Evolutionary conservation across 106 monocot genomes (phyloP).

Genomic region (Acorus gramineus): DNA sequence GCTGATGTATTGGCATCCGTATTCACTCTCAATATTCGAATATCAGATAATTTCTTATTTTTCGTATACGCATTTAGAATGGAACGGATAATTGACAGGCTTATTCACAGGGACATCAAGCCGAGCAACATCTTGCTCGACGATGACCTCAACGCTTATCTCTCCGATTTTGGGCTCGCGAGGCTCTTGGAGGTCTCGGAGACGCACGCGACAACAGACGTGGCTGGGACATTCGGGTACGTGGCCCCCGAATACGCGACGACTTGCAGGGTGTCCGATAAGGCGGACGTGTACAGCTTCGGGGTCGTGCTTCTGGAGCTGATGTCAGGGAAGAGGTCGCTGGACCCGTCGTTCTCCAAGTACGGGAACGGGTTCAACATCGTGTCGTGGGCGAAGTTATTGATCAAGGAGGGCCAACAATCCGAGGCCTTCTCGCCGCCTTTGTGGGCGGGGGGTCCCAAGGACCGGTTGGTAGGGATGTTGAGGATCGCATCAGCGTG

Average conservation of each 20-base stretch:
- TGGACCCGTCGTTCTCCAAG: constrained; percentile 61
- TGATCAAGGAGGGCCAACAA: constrained; percentile 33
- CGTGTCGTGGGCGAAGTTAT: constrained; percentile 50
- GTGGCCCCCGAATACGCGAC: constrained; percentile 72
- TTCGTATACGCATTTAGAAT: too few species aligned
- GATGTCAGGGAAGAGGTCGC: constrained; percentile 58
- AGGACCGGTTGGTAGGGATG: constrained; percentile 28
- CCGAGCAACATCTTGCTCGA: constrained; percentile 75
- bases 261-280: constrained; percentile 57
- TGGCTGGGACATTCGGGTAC: constrained; percentile 66
- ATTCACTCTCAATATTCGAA: too few species aligned
- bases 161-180: constrained; percentile 68
- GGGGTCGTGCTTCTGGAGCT: constrained; percentile 68
- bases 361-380: constrained; percentile 58
- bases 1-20: too few species aligned
- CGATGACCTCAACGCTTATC: constrained; percentile 52
- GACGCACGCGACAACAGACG: constrained; percentile 73
- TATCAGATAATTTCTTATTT: too few species aligned
- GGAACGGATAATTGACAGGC: too few species aligned
- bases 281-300: constrained; percentile 73
- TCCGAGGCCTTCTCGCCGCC: constrained; percentile 30
- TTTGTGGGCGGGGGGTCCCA: constrained; percentile 36
- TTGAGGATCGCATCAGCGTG: constrained; percentile 42
- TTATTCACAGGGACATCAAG: constrained; percentile 54
- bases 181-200: constrained; percentile 51